These are phyloP conservation scores for Pluteus cervinus DNA, from an alignment of 768 basidiomycete genomes.

Conservation along the genomic window DNA sequence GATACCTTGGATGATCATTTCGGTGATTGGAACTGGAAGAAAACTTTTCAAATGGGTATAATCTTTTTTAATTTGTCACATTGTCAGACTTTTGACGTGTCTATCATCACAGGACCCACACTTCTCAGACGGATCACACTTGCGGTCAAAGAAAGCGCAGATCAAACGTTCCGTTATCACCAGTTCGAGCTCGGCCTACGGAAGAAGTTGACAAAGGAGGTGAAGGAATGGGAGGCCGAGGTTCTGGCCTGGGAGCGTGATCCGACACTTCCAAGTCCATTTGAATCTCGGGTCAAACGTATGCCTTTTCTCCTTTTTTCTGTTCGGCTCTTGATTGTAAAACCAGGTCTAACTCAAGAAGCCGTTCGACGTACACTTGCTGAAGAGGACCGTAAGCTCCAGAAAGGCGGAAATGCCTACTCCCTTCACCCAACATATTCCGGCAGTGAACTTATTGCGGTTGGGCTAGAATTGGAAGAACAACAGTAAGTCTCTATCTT, in stretches of 20 bases:
- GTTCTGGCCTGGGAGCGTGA: conserved; percentile 1
- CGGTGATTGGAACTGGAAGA: conserved; percentile 28
- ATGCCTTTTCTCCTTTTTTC: too few species aligned
- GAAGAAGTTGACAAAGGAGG: too few species aligned
- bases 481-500: conserved; percentile 20
- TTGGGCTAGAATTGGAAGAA: conserved; percentile 26
- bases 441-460: conserved; percentile 18
- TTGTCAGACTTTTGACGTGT: too few species aligned
- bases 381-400: neutral
- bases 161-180: too few species aligned
- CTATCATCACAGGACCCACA: neutral
- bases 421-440: conserved; percentile 2
- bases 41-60: conserved; percentile 16
- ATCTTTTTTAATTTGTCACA: too few species aligned
- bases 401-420: neutral
- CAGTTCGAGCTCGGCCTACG: too few species aligned
- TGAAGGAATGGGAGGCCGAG: neutral
- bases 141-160: too few species aligned
- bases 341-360: conserved; percentile 9
- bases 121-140: conserved; percentile 5
- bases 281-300: neutral
- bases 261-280: neutral
- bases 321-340: too few species aligned
- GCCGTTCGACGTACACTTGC: conserved; percentile 10
- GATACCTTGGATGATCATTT: conserved; percentile 30